Conservation (phyloP, 257 asterid genomes). For the Solanum pennellii region DNA sequence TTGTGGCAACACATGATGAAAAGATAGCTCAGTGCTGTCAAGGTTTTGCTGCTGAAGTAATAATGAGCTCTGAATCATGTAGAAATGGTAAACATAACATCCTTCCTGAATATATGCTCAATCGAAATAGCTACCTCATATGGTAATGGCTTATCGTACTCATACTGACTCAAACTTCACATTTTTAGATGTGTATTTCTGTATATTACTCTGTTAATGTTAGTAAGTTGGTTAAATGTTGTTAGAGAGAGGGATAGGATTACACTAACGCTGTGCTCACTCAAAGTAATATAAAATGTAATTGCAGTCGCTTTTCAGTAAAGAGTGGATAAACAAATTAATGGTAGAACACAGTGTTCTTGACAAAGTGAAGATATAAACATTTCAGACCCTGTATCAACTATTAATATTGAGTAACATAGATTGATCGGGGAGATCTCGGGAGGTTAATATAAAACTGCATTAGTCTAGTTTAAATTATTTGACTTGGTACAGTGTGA, state of each 20-base stretch:
- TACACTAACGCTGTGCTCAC: not conserved
- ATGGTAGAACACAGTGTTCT: not conserved
- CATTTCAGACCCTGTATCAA: not conserved
- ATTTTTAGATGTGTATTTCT: not conserved
- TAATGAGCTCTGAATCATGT: conserved; percentile 84
- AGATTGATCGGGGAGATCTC: not conserved
- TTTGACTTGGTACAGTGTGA: not conserved
- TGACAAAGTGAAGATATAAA: not conserved
- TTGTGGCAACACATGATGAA: conserved; percentile 90
- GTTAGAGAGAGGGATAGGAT: not conserved
- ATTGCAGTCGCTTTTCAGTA: not conserved
- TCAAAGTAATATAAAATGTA: not conserved
- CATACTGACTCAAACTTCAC: too few relatives aligned
- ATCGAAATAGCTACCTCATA: too few relatives aligned
- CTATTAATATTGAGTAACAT: not conserved
- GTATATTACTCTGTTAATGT: not conserved
- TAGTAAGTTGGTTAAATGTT: not conserved
- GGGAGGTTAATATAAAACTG: not conserved
- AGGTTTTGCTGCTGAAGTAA: conserved; percentile 88
- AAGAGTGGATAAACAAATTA: not conserved
- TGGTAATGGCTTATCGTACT: not conserved
- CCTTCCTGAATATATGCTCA: too few relatives aligned
- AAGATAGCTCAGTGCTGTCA: conserved; percentile 83
- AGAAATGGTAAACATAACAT: conserved; percentile 47
- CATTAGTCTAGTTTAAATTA: not conserved